Base-by-base conservation (phyloP, 208 protist species). In the Crithidia fasciculata region DNA sequence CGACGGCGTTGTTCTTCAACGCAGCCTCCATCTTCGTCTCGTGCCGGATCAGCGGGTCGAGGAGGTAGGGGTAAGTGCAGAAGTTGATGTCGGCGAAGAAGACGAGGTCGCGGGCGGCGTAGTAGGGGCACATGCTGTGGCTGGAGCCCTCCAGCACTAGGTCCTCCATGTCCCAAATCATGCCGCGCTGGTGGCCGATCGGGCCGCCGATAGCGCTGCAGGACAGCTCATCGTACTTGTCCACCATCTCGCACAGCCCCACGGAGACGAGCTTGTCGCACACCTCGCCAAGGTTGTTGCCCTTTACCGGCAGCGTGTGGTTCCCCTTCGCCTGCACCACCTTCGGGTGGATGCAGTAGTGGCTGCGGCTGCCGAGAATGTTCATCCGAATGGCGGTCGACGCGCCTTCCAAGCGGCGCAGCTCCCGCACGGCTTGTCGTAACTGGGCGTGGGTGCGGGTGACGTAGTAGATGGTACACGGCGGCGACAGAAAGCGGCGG, bases 41-140 rank as follows among this genome's bases (percentile, higher is more conserved):
- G 84, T 87, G 81, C 16, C 98, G 91, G 59, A 98, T 97, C 6
- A 83, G 41, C 10, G 93, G 89, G 73, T 99, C 98, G 12, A 99
- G 87, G n/a, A 99, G 69, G 78, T 99, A 99, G 74, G 98, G 98
- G 83, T 99, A 99, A 9, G 98, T 98, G 70, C 95, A 88, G 67
- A 99, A 98, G 63, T 97, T 89, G 19, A 99, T 82, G 56, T 99
- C 92, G 0, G 97, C 89, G 44, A 77, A 89, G 52, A 89, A 85
- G 28, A 92, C 72, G 10, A 96, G 73, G 49, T 97, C 92, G 16
- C 95, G 88, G 3, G 91, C 76, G 6, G 95, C 84, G 88, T 97
- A 99, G 76, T 98, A 99, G 13, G 98, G 97, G 82, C 98, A 99
- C 58, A 89, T 80, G 43, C 73, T 61, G 5, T 83, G 72, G 2